phyloP scores from a whole-genome alignment of 768 basidiomycete species.

The Agaricus subrufescens region DNA sequence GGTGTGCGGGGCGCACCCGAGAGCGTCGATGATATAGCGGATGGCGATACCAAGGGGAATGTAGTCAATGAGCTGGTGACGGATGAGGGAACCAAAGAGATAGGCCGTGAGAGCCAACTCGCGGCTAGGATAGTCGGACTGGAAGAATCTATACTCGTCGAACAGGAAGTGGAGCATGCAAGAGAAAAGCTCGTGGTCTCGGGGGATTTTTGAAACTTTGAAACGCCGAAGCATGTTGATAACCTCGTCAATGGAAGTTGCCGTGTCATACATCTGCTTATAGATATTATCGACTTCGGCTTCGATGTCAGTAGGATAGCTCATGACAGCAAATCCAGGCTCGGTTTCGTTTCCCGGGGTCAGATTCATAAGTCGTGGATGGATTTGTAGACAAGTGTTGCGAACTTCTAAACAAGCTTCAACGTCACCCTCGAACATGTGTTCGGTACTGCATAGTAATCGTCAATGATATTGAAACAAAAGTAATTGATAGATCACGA shows the following conservation, averaged over 20 bases:
- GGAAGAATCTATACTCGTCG: slow-evolving; percentile 99
- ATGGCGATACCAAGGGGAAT: slow-evolving; percentile 95
- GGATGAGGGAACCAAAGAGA: slow-evolving; percentile 94
- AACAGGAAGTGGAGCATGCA: slow-evolving; percentile 99
- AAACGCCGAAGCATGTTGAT: slow-evolving; percentile 81
- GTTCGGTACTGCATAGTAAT: slow-evolving; percentile 47
- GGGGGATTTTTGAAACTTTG: slow-evolving; percentile 76
- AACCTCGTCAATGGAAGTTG: slow-evolving; percentile 92
- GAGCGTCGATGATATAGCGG: slow-evolving; percentile 92
- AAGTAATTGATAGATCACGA: slow-evolving; percentile 17
- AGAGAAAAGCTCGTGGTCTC: slow-evolving; percentile 96
- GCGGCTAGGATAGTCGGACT: slow-evolving; percentile 89
- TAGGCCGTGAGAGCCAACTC: slow-evolving; percentile 95
- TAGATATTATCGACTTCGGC: slow-evolving; percentile 93
- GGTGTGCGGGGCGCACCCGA: slow-evolving; percentile 85
- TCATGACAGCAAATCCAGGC: slow-evolving; percentile 87
- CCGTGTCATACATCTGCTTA: slow-evolving; percentile 97
- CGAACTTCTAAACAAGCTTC: slow-evolving; percentile 89
- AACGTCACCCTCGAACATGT: slow-evolving; percentile 75
- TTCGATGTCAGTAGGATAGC: slow-evolving; percentile 85
- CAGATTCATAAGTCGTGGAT: slow-evolving; percentile 94
- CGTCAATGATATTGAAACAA: background rate
- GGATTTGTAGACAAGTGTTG: slow-evolving; percentile 88
- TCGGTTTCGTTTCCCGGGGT: slow-evolving; percentile 82
- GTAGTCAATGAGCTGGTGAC: slow-evolving; percentile 87